Base-by-base conservation (phyloP, 768 basidiomycete genomes). In the Hypholoma fasciculare region DNA sequence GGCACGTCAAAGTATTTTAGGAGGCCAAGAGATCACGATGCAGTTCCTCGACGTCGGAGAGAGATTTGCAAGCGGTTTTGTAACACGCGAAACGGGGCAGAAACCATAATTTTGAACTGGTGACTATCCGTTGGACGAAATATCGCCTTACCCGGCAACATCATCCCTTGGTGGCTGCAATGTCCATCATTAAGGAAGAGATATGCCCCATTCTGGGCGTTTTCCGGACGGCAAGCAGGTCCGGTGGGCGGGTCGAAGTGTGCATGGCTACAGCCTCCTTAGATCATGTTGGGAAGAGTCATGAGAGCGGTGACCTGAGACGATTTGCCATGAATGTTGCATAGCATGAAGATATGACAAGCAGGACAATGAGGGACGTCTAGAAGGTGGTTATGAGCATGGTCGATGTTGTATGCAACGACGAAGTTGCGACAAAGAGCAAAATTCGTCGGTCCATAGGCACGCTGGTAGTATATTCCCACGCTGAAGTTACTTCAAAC, bases 221-320 rank as follows among this genome's bases (percentile, higher is more conserved):
- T 34, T 38, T 34, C 43, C n/a, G 30, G 26, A 20, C 36, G 30
- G 42, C 47, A 49, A 46, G 46, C 20, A 49, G 52, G 54, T 49
- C 56, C 60, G 60, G 51, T 39, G 7, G 43, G 56, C 60, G 60
- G 60, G 60, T 61, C 57, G 17, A 12, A 53, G 60, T 55, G 59
- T 56, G 17, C 36, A 39, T 39, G 17, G 30, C 53, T 54, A 46
- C 53, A 47, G 43, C 42, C 53, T 46, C 47, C 19, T 27, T 23
- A 26, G 19, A 48, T 5, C 19, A 7, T 8, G 9, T 7, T 27
- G 19, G 13, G 26, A 13, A 19, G 23, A 48, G 46, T 13, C 20
- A 14, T 14, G 26, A 23, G 17, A 19, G 26, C 11, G 16, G 39
- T 12, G n/a, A 4, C n/a, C 39, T 40, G 39, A n/a, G 23, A 23